phyloP scores from a whole-genome alignment of 495 filamentous ascomycete species.

The Aspergillus mulundensis region DNA sequence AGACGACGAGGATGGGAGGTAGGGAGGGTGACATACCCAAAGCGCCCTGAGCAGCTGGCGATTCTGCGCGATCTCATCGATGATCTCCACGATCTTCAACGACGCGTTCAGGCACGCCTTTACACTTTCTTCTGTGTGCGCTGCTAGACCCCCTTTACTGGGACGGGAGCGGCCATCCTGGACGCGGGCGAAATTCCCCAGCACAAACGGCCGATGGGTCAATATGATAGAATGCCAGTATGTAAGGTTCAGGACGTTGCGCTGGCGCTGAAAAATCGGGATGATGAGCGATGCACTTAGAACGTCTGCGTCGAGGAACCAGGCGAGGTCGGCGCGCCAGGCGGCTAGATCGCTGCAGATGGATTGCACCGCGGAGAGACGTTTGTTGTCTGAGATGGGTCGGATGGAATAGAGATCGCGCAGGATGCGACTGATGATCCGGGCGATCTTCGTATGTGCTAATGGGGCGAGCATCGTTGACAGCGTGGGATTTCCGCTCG shows the following conservation, averaged over 20 bases:
- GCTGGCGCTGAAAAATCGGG: constrained; percentile 3
- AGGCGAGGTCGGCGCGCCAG: not conserved
- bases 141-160: too few relatives aligned
- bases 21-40: not conserved
- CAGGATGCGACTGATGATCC: constrained; percentile 5
- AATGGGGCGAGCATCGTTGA: not conserved
- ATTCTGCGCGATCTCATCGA: constrained; percentile 3
- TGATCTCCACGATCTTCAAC: not conserved
- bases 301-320: not conserved
- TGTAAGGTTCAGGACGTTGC: not conserved
- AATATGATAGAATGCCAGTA: constrained; percentile 1
- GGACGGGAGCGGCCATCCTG: too few relatives aligned
- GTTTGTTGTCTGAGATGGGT: not conserved
- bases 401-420: constrained; percentile 4
- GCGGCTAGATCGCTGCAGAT: not conserved
- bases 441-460: not conserved
- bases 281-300: not conserved
- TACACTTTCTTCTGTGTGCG: not conserved
- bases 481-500: not conserved
- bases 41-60: not conserved
- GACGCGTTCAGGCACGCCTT: not conserved
- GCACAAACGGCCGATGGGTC: not conserved
- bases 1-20: not conserved
- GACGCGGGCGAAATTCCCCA: not conserved
- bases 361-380: not conserved